A percentile compares a stretch with the other conserved stretches of the same genome.
These are phyloP conservation scores for Nematocida major DNA, from an alignment of 371 early-diverging fungal genomes.

Conservation along the genomic window DNA sequence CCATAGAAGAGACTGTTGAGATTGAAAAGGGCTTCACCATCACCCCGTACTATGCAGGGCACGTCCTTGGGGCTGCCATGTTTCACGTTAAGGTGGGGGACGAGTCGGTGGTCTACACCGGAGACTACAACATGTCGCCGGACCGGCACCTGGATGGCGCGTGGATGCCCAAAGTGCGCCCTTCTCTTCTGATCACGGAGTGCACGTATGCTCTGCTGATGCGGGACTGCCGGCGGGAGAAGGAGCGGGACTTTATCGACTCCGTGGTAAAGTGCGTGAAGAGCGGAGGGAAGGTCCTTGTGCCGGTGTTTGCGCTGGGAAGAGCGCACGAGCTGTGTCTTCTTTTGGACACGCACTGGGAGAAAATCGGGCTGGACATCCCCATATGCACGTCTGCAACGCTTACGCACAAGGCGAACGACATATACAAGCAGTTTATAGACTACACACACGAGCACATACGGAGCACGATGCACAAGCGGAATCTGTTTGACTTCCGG, in stretches of 20 bases:
- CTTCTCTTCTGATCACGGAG: conserved; percentile 83
- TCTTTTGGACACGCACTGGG: conserved; percentile 84
- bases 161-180: conserved; percentile 73
- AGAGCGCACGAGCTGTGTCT: conserved; percentile 88
- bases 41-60: conserved; percentile 86
- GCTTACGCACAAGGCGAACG: conserved; percentile 80
- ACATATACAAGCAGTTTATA: conserved; percentile 80
- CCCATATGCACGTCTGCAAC: conserved; percentile 86
- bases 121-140: conserved; percentile 91
- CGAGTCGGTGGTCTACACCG: conserved; percentile 77
- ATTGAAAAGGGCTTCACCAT: conserved; percentile 65
- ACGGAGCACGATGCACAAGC: conserved; percentile 70
- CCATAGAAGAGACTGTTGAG: conserved; percentile 66
- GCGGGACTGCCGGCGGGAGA: conserved; percentile 78
- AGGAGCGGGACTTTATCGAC: conserved; percentile 80
- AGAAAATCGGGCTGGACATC: conserved; percentile 74
- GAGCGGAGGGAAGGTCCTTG: conserved; percentile 80
- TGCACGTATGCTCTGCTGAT: conserved; percentile 86
- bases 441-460: conserved; percentile 88
- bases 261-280: conserved; percentile 77
- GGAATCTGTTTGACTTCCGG: conserved; percentile 85
- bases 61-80: conserved; percentile 95
- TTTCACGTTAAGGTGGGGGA: conserved; percentile 70
- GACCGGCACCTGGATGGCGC: conserved; percentile 85
- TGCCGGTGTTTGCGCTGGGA: conserved; percentile 87